Evolutionary conservation across 441 rosid species (phyloP), one percentile per base, ranked within the genome.

Genomic region (Bruguiera hainesii): DNA sequence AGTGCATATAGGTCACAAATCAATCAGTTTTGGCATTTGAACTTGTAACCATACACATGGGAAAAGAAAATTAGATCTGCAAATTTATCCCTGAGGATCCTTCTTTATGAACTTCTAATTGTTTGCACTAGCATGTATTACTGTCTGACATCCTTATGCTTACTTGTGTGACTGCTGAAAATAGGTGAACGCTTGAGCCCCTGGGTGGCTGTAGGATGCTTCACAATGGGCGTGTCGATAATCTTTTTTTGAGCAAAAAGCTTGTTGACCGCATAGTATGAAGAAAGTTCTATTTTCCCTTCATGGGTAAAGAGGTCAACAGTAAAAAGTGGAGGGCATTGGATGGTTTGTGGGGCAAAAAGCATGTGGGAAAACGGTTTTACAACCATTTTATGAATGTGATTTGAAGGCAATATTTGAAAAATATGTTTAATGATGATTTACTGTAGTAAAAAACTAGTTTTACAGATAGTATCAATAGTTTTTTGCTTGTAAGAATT

Each of bases 101-200:
- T 39, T 50, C 16, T 56, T 49, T 55, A 16, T 25, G 25, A 64
- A 70, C 63, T 53, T 46, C 25, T 59, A 20, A 61, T 60, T 68
- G 53, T 31, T 48, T 62, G 48, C 42, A 20, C 5, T 56, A 18
- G 58, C 64, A 33, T 72, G 55, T 48, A 28, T 46, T 60, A 19
- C 61, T 48, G 51, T 50, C 59, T 61, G 23, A 72, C 56, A 23
- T 30, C 59, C 56, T 67, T 58, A 67, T 60, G 39, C 15, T 61
- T 39, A 56, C n/a, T 71, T 48, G 48, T 48, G 25, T 57, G 46
- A 52, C 39, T 61, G 49, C 61, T 81, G 76, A 68, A 42, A 69
- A 71, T 80, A 88, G 98, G 98, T 75, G 97, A 91, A 73, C 89
- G 96, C 42, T 79, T 89, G 82, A 94, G 96, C 74, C 93, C 96